Base-by-base conservation (phyloP, 2,329 filamentous ascomycete species). In the Sphaerostilbella broomeana region DNA sequence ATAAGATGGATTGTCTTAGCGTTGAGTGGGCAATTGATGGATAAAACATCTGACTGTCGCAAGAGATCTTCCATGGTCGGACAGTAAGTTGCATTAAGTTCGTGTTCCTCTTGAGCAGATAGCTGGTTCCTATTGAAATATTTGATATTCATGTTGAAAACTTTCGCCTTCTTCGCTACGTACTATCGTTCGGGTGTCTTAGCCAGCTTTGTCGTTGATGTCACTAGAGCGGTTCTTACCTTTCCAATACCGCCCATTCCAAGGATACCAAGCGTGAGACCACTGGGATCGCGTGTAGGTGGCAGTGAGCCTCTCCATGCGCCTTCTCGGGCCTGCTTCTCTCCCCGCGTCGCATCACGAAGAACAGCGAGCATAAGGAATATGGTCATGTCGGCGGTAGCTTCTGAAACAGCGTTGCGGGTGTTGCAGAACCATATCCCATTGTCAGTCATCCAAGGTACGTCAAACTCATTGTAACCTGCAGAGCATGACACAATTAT, bases 401-500 rank as follows among this genome's bases (percentile, higher is more conserved):
- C 69, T 40, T 77, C 68, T 0, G 72, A 65, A 1, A 72, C 71
- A 0, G 71, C 73, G 43, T 77, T 64, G 3, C 68, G 53, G 0
- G 66, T 65, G 46, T 75, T 77, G 56, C 70, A 77, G 48, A 78
- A 75, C 55, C 62, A 70, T 18, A 77, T 64, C 5, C 57, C 58
- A 6, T 63, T 47, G 10, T 41, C 27, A 0, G 65, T 64, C 50
- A 70, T 58, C 60, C 62, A 69, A 4, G 62, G 49, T 0, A 70
- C 57, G 31, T 67, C 61, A 26, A 70, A 68, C 46, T 70, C 64
- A 42, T 72, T 66, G 51, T 63, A 72, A 1, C 69, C 69, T 0
- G 69, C 69, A 20, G 62, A 64, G 1, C 64, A 65, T 0, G 69
- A 73, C 4, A 60, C 54, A 21, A 73, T 64, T 39, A 73, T 66